Conservation (phyloP, 1,284 basidiomycete species). For the Ustilago cynodontis region DNA sequence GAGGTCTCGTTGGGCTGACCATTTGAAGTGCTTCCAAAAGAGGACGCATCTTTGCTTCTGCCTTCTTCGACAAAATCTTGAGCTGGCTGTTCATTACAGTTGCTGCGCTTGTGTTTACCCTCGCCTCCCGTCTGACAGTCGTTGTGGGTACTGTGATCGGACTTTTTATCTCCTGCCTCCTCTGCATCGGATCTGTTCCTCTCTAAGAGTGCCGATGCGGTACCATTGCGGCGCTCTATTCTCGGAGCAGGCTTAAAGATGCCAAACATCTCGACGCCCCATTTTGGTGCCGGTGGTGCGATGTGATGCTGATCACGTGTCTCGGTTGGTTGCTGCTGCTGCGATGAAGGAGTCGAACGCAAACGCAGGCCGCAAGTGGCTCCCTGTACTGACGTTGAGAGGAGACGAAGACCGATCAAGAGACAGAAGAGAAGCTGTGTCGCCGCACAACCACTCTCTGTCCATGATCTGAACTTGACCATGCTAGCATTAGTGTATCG, state of each 20-base stretch:
- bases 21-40: background rate
- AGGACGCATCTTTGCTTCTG: background rate
- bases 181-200: background rate
- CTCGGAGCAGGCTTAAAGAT: background rate
- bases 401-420: conserved; percentile 23
- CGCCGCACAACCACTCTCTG: conserved; percentile 17
- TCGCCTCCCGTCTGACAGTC: background rate
- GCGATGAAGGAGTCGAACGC: background rate
- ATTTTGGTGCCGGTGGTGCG: conserved; percentile 8
- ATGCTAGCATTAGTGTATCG: conserved; percentile 9
- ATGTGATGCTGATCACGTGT: conserved; percentile 3
- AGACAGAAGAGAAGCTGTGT: conserved; percentile 26
- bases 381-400: conserved; percentile 7
- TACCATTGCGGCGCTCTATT: background rate
- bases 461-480: conserved; percentile 18
- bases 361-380: conserved; percentile 6
- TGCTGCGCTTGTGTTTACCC: background rate
- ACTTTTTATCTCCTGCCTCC: background rate
- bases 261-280: background rate
- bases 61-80: background rate
- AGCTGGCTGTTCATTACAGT: background rate
- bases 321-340: conserved; percentile 1
- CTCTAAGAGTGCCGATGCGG: background rate
- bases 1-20: background rate
- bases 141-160: background rate